Base-by-base conservation (phyloP, 495 filamentous ascomycete genomes). In the Staphylotrichum tortipilum region DNA sequence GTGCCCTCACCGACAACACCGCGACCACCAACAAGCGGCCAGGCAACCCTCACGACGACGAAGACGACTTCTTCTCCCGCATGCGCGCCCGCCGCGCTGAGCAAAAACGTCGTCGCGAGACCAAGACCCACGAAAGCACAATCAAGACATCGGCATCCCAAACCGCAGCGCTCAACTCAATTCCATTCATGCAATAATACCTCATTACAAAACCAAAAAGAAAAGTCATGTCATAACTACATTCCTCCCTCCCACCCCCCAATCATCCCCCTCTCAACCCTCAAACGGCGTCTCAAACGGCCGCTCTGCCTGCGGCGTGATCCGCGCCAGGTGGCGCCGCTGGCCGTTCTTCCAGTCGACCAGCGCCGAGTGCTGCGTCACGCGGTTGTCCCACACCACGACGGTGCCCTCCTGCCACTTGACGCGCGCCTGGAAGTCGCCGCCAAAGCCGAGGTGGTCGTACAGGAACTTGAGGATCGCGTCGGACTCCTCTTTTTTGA, bases 361-460 rank as follows among this genome's bases (percentile, higher is more conserved):
- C 28, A 87, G 69, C 4, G 85, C 87, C n/a, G 82, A 82, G 65
- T 92, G 86, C 44, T 78, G 74, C 11, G 86, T 88, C 4, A 89
- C 82, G 14, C 87, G 77, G 65, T 94, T 91, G 61, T 95, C 89
- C 81, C 89, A 94, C 10, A 95, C 83, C 8, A 95, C 86, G 21
- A 95, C 89, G 3, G 87, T 92, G 31, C 79, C 78, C 10, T 80
- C 77, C 54, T 84, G 78, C 88, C 88, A 95, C 55, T 84, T 81
- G 41, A 96, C 81, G n/a, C 90, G 75, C 8, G 80, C 82, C 58
- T 96, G 90, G 74, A 92, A 90, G 68, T 95, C 89, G 56, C 84
- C 80, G 14, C 89, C 85, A 21, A 75, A 80, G 4, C 84, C 79
- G 33, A 94, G 82, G 61, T 95, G 89, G 63, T 91, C 81, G 70